These are phyloP conservation scores for Vigna angularis DNA, from an alignment of 306 rosid genomes.

Conservation along the genomic window DNA sequence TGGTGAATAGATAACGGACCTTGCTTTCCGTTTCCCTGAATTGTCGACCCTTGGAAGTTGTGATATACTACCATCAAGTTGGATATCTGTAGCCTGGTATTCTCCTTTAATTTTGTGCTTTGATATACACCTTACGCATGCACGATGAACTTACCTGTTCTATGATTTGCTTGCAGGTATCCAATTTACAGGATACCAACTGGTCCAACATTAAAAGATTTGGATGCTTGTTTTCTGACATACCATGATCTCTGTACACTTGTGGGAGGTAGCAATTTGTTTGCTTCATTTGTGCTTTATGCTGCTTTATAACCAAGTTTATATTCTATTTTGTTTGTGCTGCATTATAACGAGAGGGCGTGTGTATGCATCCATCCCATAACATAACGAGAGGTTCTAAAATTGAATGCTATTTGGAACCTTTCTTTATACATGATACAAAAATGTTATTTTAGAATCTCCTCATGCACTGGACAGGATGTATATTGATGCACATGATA, in stretches of 20 bases:
- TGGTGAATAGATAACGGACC: constrained; percentile 68
- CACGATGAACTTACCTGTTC: constrained; percentile 37
- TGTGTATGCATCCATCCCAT: neutral
- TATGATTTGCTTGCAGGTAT: constrained; percentile 65
- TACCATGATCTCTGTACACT: constrained; percentile 75
- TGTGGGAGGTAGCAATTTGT: constrained; percentile 61
- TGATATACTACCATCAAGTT: constrained; percentile 75
- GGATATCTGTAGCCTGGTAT: constrained; percentile 98
- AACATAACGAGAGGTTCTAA: neutral
- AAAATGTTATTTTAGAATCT: constrained; percentile 5
- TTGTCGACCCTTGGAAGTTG: constrained; percentile 78
- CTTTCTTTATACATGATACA: neutral
- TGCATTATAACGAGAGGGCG: neutral
- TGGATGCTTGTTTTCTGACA: constrained; percentile 90
- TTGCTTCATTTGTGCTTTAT: neutral
- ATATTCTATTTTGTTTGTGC: neutral
- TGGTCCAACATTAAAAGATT: constrained; percentile 90
- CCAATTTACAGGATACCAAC: constrained; percentile 96
- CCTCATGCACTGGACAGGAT: neutral
- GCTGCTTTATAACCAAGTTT: constrained; percentile 14
- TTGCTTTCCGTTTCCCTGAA: constrained; percentile 73
- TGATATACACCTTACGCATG: constrained; percentile 14
- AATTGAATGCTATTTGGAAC: neutral
- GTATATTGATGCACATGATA: neutral
- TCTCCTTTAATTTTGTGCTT: constrained; percentile 37